Conservation (phyloP, 495 filamentous ascomycete species). For the Parathielavia hyrcaniae region DNA sequence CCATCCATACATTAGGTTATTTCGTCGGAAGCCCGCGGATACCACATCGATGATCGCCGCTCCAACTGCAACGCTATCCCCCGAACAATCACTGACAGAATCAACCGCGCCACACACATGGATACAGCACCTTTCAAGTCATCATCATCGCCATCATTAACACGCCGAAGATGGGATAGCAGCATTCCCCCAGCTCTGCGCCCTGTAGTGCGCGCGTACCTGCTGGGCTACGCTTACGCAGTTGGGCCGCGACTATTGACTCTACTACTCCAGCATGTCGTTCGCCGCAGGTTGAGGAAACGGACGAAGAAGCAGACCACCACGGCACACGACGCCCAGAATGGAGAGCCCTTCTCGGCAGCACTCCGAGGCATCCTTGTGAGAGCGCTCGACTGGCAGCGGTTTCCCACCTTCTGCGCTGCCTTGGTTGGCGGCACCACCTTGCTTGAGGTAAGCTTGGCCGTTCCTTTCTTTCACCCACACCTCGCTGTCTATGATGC, state of each 20-base stretch:
- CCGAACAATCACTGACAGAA: neutral
- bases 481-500: neutral
- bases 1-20: too few species aligned
- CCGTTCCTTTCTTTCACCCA: neutral
- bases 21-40: too few species aligned
- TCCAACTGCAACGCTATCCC: neutral
- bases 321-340: conserved; percentile 2
- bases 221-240: conserved; percentile 66
- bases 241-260: conserved; percentile 60
- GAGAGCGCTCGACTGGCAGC: conserved; percentile 46
- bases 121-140: neutral
- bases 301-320: conserved; percentile 40
- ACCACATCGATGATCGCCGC: too few species aligned
- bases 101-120: neutral
- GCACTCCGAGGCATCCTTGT: conserved; percentile 41
- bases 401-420: conserved; percentile 81
- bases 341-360: conserved; percentile 33
- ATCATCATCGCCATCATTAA: neutral
- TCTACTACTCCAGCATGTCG: conserved; percentile 45
- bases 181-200: conserved; percentile 40
- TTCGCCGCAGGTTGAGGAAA: conserved; percentile 37
- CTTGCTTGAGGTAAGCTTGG: conserved; percentile 50
- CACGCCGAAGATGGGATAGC: conserved; percentile 30
- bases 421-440: conserved; percentile 69
- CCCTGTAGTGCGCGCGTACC: conserved; percentile 68